These are phyloP conservation scores for Heteromeles arbutifolia DNA, from an alignment of 306 rosid genomes.

Conservation along the genomic window DNA sequence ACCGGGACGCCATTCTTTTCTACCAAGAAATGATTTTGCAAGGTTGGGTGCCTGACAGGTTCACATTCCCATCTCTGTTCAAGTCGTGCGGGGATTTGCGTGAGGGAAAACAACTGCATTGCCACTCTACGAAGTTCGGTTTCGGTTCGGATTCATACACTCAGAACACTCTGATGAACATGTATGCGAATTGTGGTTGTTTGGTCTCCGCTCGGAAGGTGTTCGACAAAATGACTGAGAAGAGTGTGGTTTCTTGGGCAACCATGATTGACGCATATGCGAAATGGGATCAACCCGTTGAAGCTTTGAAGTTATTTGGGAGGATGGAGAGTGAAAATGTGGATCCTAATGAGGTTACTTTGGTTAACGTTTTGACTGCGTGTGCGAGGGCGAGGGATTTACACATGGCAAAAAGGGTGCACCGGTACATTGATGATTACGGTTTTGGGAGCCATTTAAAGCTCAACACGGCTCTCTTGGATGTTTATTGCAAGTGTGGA, in stretches of 20 bases:
- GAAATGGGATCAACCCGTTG: conserved; percentile 6
- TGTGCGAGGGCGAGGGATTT: conserved; percentile 16
- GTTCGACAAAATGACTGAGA: conserved; percentile 20
- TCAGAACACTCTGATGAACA: conserved; percentile 19
- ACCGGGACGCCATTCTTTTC: conserved; percentile 2
- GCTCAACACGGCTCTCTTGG: conserved; percentile 17
- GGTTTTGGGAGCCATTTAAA: conserved; percentile 11
- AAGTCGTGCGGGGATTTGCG: conserved; percentile 13
- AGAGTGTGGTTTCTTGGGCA: conserved; percentile 28
- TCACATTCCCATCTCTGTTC: conserved; percentile 21
- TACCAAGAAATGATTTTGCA: conserved; percentile 2
- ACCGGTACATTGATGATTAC: neutral
- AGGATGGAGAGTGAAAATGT: conserved; percentile 8
- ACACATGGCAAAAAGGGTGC: conserved; percentile 10
- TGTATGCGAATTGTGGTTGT: conserved; percentile 17
- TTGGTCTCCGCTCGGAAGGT: conserved; percentile 1
- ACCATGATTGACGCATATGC: conserved; percentile 22
- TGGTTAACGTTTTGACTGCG: conserved; percentile 11
- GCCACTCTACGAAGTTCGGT: conserved; percentile 19
- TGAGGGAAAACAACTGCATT: conserved; percentile 19
- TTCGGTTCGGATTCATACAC: conserved; percentile 19
- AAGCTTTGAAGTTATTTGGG: conserved; percentile 5
- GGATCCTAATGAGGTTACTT: conserved; percentile 17
- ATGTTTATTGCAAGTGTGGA: conserved; percentile 23
- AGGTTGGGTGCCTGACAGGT: conserved; percentile 19